Evolutionary conservation across 148 eudicot genomes (phyloP), one percentile per base, ranked within the genome.

Genomic region (Camellia lanceoleosa): DNA sequence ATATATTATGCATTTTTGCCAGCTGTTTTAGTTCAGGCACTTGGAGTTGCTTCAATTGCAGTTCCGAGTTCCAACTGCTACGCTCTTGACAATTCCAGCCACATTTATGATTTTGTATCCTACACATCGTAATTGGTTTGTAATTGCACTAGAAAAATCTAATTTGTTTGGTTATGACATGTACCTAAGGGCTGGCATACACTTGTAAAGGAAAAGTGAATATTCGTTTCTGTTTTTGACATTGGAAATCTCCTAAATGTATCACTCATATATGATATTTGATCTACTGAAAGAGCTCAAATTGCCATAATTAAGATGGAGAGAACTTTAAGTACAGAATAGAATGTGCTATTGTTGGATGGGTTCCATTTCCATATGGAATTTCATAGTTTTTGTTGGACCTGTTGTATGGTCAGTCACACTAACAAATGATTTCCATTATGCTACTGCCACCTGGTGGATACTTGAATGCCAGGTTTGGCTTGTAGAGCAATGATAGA

Each of bases 51-150:
- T 75, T 89, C 97, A n/a, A 68, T 95, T 79, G 89, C 75, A 59
- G 88, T 88, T 71, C 97, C 98, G 7, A 86, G 80, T 63, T 90
- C 97, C 69, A 85, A 85, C 73, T 95, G 98, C 85, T 95, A 93
- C 67, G 91, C 89, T 73, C 80, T 95, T 51, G 98, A 95, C 78
- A 93, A 93, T 82, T 88, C 98, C 80, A 92, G 97, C 79, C 89
- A 87, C 87, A 79, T 95, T 68, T 82, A 87, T 73, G 97, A 95
- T 92, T 95, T 93, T 84, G 98, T 95, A 95, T 95, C 98, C 98
- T 90, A 71, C 41, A 20, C 19, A 44, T 2, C 16, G 68, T 43
- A 61, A 42, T 61, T 3, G 13, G 52, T 61, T 30, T 75, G 6
- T n/a, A 41, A 75, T 43, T 60, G 54, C 43, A 41, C 5, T 58